Base-by-base conservation (phyloP, 2,329 filamentous ascomycete genomes). In the Epichloe hybrida region DNA sequence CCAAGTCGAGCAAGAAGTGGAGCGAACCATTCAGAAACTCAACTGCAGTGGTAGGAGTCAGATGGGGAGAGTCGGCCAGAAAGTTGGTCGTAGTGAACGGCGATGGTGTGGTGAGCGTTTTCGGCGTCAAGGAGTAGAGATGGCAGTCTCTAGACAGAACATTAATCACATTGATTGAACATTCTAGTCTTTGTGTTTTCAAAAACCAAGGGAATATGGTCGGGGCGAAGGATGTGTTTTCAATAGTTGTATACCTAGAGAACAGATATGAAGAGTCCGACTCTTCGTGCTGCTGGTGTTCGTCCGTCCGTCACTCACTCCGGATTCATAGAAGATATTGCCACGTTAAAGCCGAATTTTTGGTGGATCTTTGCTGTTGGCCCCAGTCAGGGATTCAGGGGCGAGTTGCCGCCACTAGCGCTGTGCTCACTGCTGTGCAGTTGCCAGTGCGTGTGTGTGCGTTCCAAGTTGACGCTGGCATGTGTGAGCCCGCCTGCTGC, bases 1-100 rank as follows among this genome's bases (percentile, higher is more conserved):
- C 79, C 55, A 98, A 97, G 76, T 74, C 81, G 49, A 77, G 80
- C 54, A 98, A 95, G 77, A 76, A 78, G 52, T 98, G 93, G 93
- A 85, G 82, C 43, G 89, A 96, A 72, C 84, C 86, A 9, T 73
- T 96, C 57, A 79, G 84, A 60, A 88, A 80, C 63, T 86, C 84
- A 3, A 77, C 88, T 23, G 77, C 85, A 15, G 84, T 85, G 0
- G 79, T 83, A 34, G 81, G 83, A 20, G 75, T 94, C 46, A 75
- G 77, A 54, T 98, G 91, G 91, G 88, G 88, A 7, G 70, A 76
- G 23, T 76, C 79, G 47, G 91, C 85, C 11, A 82, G 81, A 66
- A 84, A 80, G 59, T 72, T 97, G 59, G 72, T 95, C 48, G 77
- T 83, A 17, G 74, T 95, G 55, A 87, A 86, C 60, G 73, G 71